Conservation (phyloP, 306 rosid genomes). For the Malus orientalis region DNA sequence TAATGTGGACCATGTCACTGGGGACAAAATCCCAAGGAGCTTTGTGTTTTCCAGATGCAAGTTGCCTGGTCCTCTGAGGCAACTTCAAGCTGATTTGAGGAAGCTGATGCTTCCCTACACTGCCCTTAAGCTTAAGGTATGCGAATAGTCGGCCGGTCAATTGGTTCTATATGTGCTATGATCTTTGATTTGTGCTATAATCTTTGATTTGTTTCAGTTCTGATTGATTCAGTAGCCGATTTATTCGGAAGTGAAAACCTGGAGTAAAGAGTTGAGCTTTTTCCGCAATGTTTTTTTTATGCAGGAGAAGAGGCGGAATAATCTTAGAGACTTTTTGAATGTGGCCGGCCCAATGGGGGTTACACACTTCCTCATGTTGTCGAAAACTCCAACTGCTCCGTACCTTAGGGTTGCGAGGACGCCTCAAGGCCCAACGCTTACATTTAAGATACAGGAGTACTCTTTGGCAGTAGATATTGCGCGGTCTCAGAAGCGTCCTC, state of each 20-base stretch:
- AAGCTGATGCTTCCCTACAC: conserved; percentile 84
- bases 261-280: neutral
- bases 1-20: conserved; percentile 74
- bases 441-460: conserved; percentile 71
- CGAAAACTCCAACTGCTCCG: conserved; percentile 69
- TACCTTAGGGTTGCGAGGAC: conserved; percentile 85
- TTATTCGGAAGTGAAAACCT: neutral
- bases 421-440: conserved; percentile 94
- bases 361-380: conserved; percentile 85
- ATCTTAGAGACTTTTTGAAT: conserved; percentile 73
- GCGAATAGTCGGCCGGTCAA: neutral
- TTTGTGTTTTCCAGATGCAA: conserved; percentile 78
- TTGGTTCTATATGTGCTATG: neutral
- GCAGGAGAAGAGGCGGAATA: conserved; percentile 92
- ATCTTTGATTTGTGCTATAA: neutral
- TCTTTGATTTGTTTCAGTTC: neutral
- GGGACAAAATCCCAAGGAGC: conserved; percentile 89
- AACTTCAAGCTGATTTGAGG: conserved; percentile 83
- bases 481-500: conserved; percentile 69
- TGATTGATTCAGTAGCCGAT: neutral
- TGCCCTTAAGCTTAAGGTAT: conserved; percentile 74
- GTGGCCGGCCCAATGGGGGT: conserved; percentile 98
- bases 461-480: conserved; percentile 73
- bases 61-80: conserved; percentile 75
- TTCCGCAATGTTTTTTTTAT: conserved; percentile 1